phyloP scores from a whole-genome alignment of 768 basidiomycete genomes.

The Termitomyces heimii region DNA sequence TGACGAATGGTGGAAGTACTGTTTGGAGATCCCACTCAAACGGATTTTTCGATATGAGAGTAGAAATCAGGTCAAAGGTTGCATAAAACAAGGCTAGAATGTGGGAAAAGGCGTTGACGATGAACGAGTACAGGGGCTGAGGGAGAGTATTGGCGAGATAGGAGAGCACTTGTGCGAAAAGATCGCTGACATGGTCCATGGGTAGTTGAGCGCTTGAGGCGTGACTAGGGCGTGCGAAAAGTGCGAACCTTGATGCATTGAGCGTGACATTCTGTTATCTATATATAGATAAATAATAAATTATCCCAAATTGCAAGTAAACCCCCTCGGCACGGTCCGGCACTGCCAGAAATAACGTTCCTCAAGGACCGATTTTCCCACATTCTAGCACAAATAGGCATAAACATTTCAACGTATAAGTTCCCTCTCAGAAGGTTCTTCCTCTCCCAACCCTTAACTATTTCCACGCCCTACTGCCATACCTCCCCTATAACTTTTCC shows the following conservation, averaged over 20 bases:
- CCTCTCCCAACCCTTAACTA: slow-evolving; percentile 13
- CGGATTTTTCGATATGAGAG: slow-evolving; percentile 45
- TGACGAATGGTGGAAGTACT: slow-evolving; percentile 69
- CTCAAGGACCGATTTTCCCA: slow-evolving; percentile 3
- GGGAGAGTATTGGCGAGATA: slow-evolving; percentile 54
- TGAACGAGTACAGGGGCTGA: slow-evolving; percentile 43
- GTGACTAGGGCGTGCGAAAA: not conserved
- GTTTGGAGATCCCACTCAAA: slow-evolving; percentile 62
- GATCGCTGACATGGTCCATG: slow-evolving; percentile 23
- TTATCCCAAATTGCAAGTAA: not conserved
- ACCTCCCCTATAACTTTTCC: slow-evolving; percentile 8
- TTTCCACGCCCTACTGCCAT: slow-evolving; percentile 11
- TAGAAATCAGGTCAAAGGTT: slow-evolving; percentile 38
- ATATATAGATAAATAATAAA: not conserved
- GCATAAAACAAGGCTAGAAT: slow-evolving; percentile 44
- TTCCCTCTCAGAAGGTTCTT: slow-evolving; percentile 14
- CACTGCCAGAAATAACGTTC: slow-evolving; percentile 2
- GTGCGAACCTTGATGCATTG: not conserved
- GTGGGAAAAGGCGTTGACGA: slow-evolving; percentile 48
- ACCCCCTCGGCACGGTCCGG: not conserved
- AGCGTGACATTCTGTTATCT: not conserved
- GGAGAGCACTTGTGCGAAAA: slow-evolving; percentile 49
- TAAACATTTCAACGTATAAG: slow-evolving; percentile 23
- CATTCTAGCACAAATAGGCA: slow-evolving; percentile 12
- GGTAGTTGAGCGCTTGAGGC: slow-evolving; percentile 10